A percentile compares a stretch with the other conserved stretches of the same genome.
These are phyloP conservation scores for Corylus heterophylla DNA, from an alignment of 306 rosid genomes.

Conservation along the genomic window DNA sequence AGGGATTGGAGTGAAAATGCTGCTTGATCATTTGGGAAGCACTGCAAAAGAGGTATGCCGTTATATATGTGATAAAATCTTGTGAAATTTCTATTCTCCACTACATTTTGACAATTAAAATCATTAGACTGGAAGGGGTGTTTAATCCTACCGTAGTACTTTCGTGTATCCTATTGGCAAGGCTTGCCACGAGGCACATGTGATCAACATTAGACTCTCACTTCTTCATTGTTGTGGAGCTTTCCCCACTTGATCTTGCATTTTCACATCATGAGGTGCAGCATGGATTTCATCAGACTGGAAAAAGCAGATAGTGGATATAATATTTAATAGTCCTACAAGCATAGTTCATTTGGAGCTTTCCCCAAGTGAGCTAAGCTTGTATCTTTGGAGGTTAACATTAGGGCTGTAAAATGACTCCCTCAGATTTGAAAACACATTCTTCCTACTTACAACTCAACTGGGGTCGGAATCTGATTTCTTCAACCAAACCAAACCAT, in stretches of 20 bases:
- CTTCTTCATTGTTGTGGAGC: background rate
- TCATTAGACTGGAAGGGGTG: background rate
- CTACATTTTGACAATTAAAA: slow-evolving; percentile 10
- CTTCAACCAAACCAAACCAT: no score
- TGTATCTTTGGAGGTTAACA: background rate
- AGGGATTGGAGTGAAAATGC: slow-evolving; percentile 75
- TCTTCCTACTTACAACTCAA: no score
- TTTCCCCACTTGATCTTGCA: background rate
- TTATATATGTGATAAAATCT: slow-evolving; percentile 3
- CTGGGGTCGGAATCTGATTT: no score
- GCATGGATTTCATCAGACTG: background rate
- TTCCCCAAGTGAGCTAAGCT: background rate
- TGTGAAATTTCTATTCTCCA: background rate
- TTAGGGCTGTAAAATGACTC: no score
- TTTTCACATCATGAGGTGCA: background rate
- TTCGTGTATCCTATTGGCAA: background rate
- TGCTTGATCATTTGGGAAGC: slow-evolving; percentile 87
- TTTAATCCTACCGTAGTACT: background rate
- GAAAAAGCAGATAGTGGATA: background rate
- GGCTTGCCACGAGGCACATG: background rate
- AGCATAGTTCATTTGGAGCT: no score
- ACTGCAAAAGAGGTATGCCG: slow-evolving; percentile 65
- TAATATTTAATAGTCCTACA: background rate
- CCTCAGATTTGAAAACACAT: no score
- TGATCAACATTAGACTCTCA: background rate